A percentile compares a stretch with the other conserved stretches of the same genome.
Conservation (phyloP, 768 basidiomycete species). For the Termitomyces sp. region DNA sequence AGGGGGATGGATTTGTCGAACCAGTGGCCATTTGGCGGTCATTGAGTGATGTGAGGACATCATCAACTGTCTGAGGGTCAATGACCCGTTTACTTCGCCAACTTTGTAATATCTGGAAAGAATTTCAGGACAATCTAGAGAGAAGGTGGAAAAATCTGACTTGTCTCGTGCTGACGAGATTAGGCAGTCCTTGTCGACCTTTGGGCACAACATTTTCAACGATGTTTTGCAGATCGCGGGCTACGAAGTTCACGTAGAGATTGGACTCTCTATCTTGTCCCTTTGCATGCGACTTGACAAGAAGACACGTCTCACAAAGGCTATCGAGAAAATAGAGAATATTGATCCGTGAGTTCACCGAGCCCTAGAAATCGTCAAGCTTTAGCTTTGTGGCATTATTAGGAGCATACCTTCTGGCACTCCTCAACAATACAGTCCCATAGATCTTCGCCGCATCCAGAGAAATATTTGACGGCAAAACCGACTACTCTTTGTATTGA, state of each 20-base stretch:
- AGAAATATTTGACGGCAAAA: slow-evolving; percentile 80
- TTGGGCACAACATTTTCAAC: slow-evolving; percentile 84
- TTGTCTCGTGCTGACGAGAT: slow-evolving; percentile 84
- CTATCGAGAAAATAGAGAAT: slow-evolving; percentile 89
- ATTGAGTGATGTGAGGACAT: slow-evolving; percentile 53
- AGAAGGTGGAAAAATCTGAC: slow-evolving; percentile 30
- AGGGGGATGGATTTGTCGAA: slow-evolving; percentile 9
- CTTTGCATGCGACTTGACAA: slow-evolving; percentile 54
- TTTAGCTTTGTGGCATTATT: background rate
- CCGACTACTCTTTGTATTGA: slow-evolving; percentile 86
- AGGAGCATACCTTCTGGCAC: slow-evolving; percentile 65
- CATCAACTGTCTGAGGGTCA: slow-evolving; percentile 73
- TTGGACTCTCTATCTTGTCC: slow-evolving; percentile 36
- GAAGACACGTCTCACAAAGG: slow-evolving; percentile 72
- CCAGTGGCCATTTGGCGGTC: slow-evolving; percentile 26
- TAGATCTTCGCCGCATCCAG: slow-evolving; percentile 82
- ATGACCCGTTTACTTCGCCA: slow-evolving; percentile 85
- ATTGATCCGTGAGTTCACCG: slow-evolving; percentile 89
- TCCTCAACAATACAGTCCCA: slow-evolving; percentile 94
- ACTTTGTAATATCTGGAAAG: slow-evolving; percentile 75
- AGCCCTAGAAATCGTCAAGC: slow-evolving; percentile 48
- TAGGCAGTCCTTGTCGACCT: slow-evolving; percentile 82
- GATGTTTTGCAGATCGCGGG: slow-evolving; percentile 72
- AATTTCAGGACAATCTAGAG: background rate
- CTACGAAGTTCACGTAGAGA: slow-evolving; percentile 73